Evolutionary conservation across 495 filamentous ascomycete genomes (phyloP).

Genomic region (Penicillium cataractarum): DNA sequence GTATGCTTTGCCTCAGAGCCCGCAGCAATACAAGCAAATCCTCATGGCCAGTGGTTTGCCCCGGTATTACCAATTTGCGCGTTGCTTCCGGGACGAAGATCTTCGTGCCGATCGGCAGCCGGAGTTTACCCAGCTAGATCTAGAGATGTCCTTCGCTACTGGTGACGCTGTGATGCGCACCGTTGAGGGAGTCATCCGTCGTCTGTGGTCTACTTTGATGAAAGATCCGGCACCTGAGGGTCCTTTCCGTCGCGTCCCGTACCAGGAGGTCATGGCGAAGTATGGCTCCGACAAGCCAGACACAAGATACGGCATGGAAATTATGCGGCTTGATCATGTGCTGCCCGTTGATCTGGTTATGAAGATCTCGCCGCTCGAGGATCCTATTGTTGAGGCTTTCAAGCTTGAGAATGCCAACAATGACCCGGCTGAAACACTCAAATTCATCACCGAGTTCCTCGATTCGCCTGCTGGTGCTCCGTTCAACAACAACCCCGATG

Average conservation of each 20-base stretch:
- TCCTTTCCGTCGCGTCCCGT: conserved; percentile 65
- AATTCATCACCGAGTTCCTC: conserved; percentile 72
- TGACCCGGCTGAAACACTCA: conserved; percentile 50
- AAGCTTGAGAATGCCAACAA: conserved; percentile 56
- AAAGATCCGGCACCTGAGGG: conserved; percentile 42
- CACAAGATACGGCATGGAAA: conserved; percentile 65
- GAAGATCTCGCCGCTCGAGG: conserved; percentile 67
- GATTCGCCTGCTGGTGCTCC: conserved; percentile 62
- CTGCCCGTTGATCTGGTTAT: conserved; percentile 66
- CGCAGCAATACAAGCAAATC: conserved; percentile 98
- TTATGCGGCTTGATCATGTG: conserved; percentile 62
- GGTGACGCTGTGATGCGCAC: conserved; percentile 72
- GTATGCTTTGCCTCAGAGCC: conserved; percentile 93
- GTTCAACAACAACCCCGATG: conserved; percentile 67
- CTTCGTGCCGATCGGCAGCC: conserved; percentile 90
- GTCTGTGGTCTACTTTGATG: conserved; percentile 56
- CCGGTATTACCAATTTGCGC: conserved; percentile 89
- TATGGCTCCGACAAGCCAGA: conserved; percentile 96
- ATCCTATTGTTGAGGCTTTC: conserved; percentile 72
- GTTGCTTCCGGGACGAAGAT: conserved; percentile 96
- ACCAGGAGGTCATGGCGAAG: conserved; percentile 74
- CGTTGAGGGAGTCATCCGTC: conserved; percentile 66
- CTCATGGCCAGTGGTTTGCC: conserved; percentile 87
- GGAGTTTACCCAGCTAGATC: conserved; percentile 96
- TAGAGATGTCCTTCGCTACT: conserved; percentile 86